These are phyloP conservation scores for Globisporangium okanoganense DNA, from an alignment of 352 stramenopile species.

Conservation along the genomic window DNA sequence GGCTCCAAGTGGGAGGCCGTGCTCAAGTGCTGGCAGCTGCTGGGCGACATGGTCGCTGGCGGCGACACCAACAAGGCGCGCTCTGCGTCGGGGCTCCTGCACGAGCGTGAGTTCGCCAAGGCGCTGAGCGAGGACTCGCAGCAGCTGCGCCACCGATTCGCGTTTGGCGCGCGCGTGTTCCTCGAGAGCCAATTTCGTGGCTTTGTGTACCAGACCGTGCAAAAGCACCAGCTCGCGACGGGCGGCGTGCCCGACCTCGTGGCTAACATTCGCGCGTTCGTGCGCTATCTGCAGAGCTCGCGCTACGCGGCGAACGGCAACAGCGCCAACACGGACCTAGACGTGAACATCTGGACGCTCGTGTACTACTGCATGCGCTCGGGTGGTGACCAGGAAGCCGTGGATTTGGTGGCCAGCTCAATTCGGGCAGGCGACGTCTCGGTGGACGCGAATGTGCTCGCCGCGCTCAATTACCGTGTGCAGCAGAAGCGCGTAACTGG, in stretches of 20 bases:
- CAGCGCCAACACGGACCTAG: constrained; percentile 13
- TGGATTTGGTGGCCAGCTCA: constrained; percentile 45
- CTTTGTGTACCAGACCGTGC: constrained; percentile 78
- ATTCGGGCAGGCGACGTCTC: constrained; percentile 37
- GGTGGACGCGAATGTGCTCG: constrained; percentile 56
- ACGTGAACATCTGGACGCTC: constrained; percentile 67
- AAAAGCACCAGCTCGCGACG: constrained; percentile 68
- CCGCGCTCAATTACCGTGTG: constrained; percentile 53
- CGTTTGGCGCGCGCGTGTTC: constrained; percentile 66
- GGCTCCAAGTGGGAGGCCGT: constrained; percentile 73
- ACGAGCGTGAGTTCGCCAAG: constrained; percentile 55
- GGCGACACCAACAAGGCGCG: constrained; percentile 38
- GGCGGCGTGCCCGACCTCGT: constrained; percentile 67
- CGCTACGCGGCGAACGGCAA: constrained; percentile 41
- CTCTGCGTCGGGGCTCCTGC: constrained; percentile 21
- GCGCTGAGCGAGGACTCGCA: constrained; percentile 32
- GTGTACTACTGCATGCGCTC: constrained; percentile 82
- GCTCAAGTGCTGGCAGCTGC: constrained; percentile 81
- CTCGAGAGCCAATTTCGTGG: constrained; percentile 73
- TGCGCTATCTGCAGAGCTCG: constrained; percentile 73
- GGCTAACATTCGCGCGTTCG: constrained; percentile 72
- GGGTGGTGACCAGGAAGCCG: constrained; percentile 65
- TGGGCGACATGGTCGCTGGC: constrained; percentile 58
- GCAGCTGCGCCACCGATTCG: constrained; percentile 52
- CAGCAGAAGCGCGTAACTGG: constrained; percentile 52